Percentiles rank a stretch among this genome's conserved stretches.
These are phyloP conservation scores for Bipolaris gigantea DNA, from an alignment of 2,329 filamentous ascomycete genomes.

Conservation along the genomic window DNA sequence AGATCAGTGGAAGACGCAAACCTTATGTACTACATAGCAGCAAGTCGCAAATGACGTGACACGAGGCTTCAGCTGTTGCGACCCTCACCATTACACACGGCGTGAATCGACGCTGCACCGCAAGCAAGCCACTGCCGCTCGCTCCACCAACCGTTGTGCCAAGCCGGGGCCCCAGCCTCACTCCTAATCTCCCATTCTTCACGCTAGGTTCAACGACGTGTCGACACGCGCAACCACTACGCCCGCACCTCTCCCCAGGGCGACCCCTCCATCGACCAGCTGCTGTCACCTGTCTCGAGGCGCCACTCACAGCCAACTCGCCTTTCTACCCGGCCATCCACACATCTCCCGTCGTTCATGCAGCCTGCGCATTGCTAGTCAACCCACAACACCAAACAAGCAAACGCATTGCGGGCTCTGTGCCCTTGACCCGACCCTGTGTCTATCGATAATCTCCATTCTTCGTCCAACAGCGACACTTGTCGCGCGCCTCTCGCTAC, in stretches of 20 bases:
- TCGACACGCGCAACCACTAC: constrained; percentile 27
- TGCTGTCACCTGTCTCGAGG: constrained; percentile 8
- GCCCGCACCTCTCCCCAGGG: constrained; percentile 17
- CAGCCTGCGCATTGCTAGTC: constrained; percentile 13
- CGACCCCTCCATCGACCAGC: neutral
- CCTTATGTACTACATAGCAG: neutral
- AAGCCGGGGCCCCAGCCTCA: constrained; percentile 36
- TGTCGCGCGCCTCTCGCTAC: constrained; percentile 24
- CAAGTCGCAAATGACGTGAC: neutral
- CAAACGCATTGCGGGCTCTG: constrained; percentile 24
- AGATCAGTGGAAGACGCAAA: constrained; percentile 2
- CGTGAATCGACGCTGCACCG: constrained; percentile 16
- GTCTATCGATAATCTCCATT: constrained; percentile 28
- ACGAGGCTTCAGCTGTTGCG: neutral
- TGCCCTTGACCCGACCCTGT: constrained; percentile 20
- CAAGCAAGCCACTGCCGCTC: constrained; percentile 31
- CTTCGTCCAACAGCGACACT: constrained; percentile 17
- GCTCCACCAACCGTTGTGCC: constrained; percentile 35
- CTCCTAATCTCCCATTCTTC: constrained; percentile 39
- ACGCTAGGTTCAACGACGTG: constrained; percentile 26
- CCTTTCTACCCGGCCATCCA: neutral
- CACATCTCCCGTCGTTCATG: constrained; percentile 18
- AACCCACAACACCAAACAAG: constrained; percentile 3
- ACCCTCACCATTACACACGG: constrained; percentile 13
- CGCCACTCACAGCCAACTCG: neutral